Evolutionary conservation across 1,284 basidiomycete genomes (phyloP).

Genomic region (Sphagnurus paluster): DNA sequence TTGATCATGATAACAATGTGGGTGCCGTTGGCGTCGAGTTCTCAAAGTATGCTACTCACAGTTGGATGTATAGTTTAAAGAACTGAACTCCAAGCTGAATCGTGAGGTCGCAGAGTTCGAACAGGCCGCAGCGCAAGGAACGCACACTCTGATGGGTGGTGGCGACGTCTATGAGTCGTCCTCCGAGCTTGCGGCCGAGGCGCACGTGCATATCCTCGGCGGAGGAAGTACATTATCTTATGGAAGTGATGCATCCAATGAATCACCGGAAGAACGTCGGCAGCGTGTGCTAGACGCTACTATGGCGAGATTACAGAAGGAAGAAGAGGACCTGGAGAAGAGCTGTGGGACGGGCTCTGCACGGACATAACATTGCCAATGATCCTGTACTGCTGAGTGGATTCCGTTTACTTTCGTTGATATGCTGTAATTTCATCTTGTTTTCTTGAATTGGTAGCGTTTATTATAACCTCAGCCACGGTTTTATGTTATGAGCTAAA

Average conservation of each 20-base stretch:
- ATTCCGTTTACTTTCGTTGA: too few relatives aligned
- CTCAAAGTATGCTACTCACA: neutral
- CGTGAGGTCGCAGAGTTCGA: constrained; percentile 72
- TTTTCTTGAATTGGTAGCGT: too few relatives aligned
- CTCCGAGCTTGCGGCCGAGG: constrained; percentile 56
- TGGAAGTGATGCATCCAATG: constrained; percentile 24
- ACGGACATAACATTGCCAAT: too few relatives aligned
- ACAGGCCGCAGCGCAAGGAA: constrained; percentile 47
- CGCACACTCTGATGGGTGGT: constrained; percentile 48
- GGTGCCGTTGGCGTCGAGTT: constrained; percentile 27
- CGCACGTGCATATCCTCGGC: constrained; percentile 46
- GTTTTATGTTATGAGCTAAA: too few relatives aligned
- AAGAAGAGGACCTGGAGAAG: constrained; percentile 72
- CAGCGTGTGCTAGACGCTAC: constrained; percentile 57
- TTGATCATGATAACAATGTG: constrained; percentile 72
- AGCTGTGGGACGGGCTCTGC: constrained; percentile 56
- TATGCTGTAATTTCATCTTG: too few relatives aligned
- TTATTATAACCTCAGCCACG: too few relatives aligned
- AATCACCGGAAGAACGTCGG: constrained; percentile 58
- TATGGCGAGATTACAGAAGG: constrained; percentile 53
- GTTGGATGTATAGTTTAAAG: constrained; percentile 56
- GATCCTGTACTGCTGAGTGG: too few relatives aligned
- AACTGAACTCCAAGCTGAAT: constrained; percentile 73
- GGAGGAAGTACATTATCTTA: constrained; percentile 31
- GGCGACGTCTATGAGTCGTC: constrained; percentile 50